Conservation (phyloP, 1,284 basidiomycete genomes). For the Pseudozyma hubeiensis region DNA sequence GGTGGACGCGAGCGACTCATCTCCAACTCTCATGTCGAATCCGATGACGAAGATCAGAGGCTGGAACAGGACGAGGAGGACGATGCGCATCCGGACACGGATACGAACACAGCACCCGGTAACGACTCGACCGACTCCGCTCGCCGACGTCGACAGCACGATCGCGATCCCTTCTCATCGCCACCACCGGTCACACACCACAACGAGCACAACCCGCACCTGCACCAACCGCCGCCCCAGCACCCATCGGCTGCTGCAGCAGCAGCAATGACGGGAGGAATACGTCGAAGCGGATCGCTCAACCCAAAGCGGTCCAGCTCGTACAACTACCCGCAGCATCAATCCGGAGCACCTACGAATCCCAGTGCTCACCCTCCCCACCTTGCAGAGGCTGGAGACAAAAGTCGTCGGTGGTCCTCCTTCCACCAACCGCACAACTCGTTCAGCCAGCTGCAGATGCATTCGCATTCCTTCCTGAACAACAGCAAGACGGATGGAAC, state of each 20-base stretch:
- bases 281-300: slow-evolving; percentile 26
- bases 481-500: not conserved
- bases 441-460: slow-evolving; percentile 8
- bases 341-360: not conserved
- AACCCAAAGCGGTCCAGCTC: slow-evolving; percentile 32
- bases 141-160: slow-evolving; percentile 1
- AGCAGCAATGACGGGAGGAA: not conserved
- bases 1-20: slow-evolving; percentile 27
- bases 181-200: slow-evolving; percentile 17
- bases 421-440: slow-evolving; percentile 37
- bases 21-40: not conserved
- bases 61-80: slow-evolving; percentile 19
- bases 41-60: slow-evolving; percentile 6
- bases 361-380: not conserved
- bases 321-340: slow-evolving; percentile 25
- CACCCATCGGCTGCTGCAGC: slow-evolving; percentile 15
- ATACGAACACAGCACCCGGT: slow-evolving; percentile 11
- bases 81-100: slow-evolving; percentile 39
- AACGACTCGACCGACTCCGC: slow-evolving; percentile 6
- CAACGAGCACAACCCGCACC: slow-evolving; percentile 20
- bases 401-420: slow-evolving; percentile 21
- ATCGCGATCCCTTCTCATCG: slow-evolving; percentile 27
- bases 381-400: not conserved
- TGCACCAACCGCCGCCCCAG: slow-evolving; percentile 38
- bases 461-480: slow-evolving; percentile 1